phyloP scores from a whole-genome alignment of 2,329 filamentous ascomycete genomes.

The Aspergillus hortae region DNA sequence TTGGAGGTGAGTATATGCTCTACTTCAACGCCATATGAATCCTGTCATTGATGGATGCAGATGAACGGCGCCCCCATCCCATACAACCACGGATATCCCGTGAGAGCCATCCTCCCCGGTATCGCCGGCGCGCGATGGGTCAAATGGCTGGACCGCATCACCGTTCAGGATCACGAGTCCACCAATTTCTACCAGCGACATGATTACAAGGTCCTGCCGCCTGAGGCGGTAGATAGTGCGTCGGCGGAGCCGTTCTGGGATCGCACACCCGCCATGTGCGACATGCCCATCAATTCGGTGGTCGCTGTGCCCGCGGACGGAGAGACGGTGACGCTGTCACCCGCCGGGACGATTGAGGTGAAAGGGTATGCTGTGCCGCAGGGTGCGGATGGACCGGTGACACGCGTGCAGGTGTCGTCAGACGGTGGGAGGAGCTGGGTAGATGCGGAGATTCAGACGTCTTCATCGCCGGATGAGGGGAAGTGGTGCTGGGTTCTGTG shows the following conservation, averaged over 20 bases:
- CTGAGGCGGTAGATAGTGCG: slow-evolving; percentile 46
- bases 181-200: slow-evolving; percentile 55
- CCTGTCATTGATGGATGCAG: slow-evolving; percentile 45
- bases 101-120: slow-evolving; percentile 41
- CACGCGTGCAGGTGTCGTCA: slow-evolving; percentile 51
- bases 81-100: slow-evolving; percentile 43
- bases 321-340: slow-evolving; percentile 39
- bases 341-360: slow-evolving; percentile 45
- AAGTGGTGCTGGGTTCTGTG: slow-evolving; percentile 59
- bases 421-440: slow-evolving; percentile 51
- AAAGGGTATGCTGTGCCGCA: slow-evolving; percentile 56
- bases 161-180: slow-evolving; percentile 49
- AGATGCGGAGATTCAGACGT: slow-evolving; percentile 41
- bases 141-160: slow-evolving; percentile 47
- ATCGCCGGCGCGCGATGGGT: slow-evolving; percentile 41
- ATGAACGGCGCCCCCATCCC: slow-evolving; percentile 42
- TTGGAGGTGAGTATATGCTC: slow-evolving; percentile 37
- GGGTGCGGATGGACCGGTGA: slow-evolving; percentile 51
- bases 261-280: slow-evolving; percentile 48
- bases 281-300: slow-evolving; percentile 56
- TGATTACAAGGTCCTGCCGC: slow-evolving; percentile 59
- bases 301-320: slow-evolving; percentile 47
- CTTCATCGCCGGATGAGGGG: slow-evolving; percentile 18
- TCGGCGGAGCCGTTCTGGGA: slow-evolving; percentile 54
- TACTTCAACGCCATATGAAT: not conserved